Evolutionary conservation across 768 basidiomycete genomes (phyloP), one percentile per base, ranked within the genome.

Genomic region (Candolleomyces eurysporus): DNA sequence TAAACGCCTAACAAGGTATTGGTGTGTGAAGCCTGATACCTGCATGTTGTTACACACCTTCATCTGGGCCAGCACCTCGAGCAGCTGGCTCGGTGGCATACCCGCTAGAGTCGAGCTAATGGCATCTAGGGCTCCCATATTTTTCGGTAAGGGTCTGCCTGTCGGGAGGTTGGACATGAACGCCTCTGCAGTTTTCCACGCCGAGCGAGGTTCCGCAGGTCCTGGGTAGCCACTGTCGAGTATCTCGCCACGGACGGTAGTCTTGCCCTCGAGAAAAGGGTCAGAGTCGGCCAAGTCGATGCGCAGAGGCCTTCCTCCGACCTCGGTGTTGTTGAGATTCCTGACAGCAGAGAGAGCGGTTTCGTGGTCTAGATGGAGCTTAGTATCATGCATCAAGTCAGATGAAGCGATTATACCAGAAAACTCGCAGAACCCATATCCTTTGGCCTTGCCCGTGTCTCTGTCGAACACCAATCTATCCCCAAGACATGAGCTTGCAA

Each of bases 1-100:
- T 90, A 70, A 96, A 94, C 2, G 91, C 91, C 97, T 99, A 69
- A 42, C 40, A 10, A 51, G 67, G 71, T 11, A 43, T 49, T 57
- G 58, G 61, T 45, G 61, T 45, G 36, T 36, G 36, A 36, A 11
- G 36, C 6, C 36, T 36, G 8, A 11, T 36, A 36, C 11, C 6
- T 6, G 11, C 36, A 36, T 11, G 53, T 59, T 17, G 63, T 52
- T 56, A 75, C 82, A 69, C 72, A 96, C 97, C 89, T 98, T 98
- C 91, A 96, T 96, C 73, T 97, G 94, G n/a, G 91, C 91, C 66
- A 99, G 78, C 9, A 98, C 90, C 75, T 99, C 96, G 76, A 96
- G 86, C 64, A 96, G 78, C 69, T 96, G 92, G 43, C 79, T 82
- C 0, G 94, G 92, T 58, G 86, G 84, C 80, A 96, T 91, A 31